Conservation (phyloP, 1,139 yeast genomes). For the Nematodospora anomalae region DNA sequence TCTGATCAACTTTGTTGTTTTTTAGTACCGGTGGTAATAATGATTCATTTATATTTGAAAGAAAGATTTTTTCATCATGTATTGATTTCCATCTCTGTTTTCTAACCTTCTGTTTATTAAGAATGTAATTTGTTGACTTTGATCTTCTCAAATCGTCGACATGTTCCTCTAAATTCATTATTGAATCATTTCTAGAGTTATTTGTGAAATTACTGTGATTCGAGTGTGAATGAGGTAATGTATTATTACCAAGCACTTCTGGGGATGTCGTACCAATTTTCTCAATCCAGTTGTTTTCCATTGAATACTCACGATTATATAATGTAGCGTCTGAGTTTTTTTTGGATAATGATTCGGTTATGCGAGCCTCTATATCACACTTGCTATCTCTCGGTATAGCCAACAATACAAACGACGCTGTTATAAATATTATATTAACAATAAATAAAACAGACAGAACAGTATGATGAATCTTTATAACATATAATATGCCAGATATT, state of each 20-base stretch:
- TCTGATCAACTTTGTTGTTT: conserved; percentile 9
- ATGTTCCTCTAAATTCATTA: conserved; percentile 10
- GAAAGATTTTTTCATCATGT: conserved; percentile 31
- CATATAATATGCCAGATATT: conserved; percentile 20
- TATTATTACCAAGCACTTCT: conserved; percentile 4
- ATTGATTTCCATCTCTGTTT: conserved; percentile 32
- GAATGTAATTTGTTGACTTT: neutral
- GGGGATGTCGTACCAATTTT: conserved; percentile 1
- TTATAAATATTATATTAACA: conserved; percentile 16
- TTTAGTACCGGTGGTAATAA: conserved; percentile 39
- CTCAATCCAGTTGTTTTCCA: conserved; percentile 11
- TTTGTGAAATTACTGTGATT: conserved; percentile 2
- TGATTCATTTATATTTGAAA: conserved; percentile 33
- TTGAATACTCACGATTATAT: conserved; percentile 8
- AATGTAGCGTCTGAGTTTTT: conserved; percentile 13
- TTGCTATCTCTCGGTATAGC: neutral
- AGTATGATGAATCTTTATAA: conserved; percentile 3
- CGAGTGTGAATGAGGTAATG: conserved; percentile 6
- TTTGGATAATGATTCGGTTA: conserved; percentile 5
- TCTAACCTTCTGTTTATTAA: conserved; percentile 12
- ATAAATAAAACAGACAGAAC: conserved; percentile 14
- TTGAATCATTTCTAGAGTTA: conserved; percentile 5
- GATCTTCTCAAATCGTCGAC: conserved; percentile 1
- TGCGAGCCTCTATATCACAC: neutral
- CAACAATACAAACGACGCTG: conserved; percentile 10